These are phyloP conservation scores for Amoebophrya sp. DNA, from an alignment of 169 alveolate genomes.

Conservation along the genomic window DNA sequence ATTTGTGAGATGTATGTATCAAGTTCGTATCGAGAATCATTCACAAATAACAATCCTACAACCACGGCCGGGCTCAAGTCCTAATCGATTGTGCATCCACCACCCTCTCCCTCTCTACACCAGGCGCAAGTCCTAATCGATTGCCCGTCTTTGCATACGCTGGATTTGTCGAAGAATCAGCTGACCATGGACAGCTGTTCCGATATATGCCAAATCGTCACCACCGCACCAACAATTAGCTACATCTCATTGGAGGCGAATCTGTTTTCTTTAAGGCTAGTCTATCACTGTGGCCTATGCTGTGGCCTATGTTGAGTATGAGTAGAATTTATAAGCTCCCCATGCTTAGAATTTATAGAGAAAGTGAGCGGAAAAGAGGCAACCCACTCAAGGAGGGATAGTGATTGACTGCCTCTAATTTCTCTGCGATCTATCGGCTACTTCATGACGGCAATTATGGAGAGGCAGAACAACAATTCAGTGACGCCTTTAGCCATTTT, in stretches of 20 bases:
- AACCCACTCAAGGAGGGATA: not conserved
- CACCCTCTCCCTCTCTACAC: no score
- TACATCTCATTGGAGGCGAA: constrained; percentile 48
- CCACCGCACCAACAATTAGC: constrained; percentile 44
- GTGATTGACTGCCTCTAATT: not conserved
- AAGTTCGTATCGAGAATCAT: no score
- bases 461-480: constrained; percentile 46
- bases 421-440: not conserved
- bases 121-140: constrained; percentile 36
- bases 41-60: no score
- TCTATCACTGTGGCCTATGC: not conserved
- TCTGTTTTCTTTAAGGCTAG: constrained; percentile 42
- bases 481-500: constrained; percentile 40
- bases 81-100: no score
- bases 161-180: constrained; percentile 43
- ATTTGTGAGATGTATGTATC: no score
- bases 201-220: constrained; percentile 36
- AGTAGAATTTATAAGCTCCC: constrained; percentile 28
- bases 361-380: not conserved
- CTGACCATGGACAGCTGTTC: constrained; percentile 39
- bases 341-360: not conserved
- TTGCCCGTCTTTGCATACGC: constrained; percentile 45
- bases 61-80: no score
- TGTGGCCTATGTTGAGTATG: not conserved
- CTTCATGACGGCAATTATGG: constrained; percentile 48